phyloP scores from a whole-genome alignment of 2,329 filamentous ascomycete species.

The Colletotrichum tofieldiae region DNA sequence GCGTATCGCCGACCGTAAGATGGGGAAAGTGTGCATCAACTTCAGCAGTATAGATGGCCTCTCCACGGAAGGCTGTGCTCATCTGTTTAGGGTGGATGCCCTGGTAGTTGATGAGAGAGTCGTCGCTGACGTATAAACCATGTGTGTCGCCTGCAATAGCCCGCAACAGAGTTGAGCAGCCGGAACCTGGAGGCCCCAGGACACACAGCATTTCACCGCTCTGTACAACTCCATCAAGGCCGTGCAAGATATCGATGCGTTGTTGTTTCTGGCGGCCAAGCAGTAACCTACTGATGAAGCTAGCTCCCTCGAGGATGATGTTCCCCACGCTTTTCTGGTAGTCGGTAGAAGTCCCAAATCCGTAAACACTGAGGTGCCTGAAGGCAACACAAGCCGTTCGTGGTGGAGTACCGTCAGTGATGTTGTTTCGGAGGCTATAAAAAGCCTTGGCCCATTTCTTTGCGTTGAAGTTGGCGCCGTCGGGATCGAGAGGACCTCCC shows the following conservation, averaged over 20 bases:
- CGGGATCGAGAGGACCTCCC: slow-evolving; percentile 54
- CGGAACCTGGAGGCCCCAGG: not conserved
- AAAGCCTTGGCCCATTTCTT: slow-evolving; percentile 61
- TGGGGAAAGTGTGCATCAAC: slow-evolving; percentile 72
- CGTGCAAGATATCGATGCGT: slow-evolving; percentile 63
- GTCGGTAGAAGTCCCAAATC: slow-evolving; percentile 57
- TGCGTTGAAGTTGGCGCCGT: slow-evolving; percentile 57
- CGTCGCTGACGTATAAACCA: slow-evolving; percentile 14
- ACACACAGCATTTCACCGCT: slow-evolving; percentile 72
- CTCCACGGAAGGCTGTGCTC: slow-evolving; percentile 59
- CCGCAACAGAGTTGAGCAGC: slow-evolving; percentile 74
- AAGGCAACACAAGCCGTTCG: slow-evolving; percentile 58
- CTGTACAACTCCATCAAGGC: slow-evolving; percentile 67
- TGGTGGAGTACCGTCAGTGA: slow-evolving; percentile 46
- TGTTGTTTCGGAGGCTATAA: slow-evolving; percentile 45
- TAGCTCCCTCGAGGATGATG: slow-evolving; percentile 47
- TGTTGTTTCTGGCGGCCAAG: slow-evolving; percentile 46
- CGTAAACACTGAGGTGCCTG: slow-evolving; percentile 59
- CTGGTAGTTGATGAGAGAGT: slow-evolving; percentile 19
- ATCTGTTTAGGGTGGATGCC: slow-evolving; percentile 6
- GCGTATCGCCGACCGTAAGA: slow-evolving; percentile 72
- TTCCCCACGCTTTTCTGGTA: slow-evolving; percentile 61
- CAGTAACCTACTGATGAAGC: slow-evolving; percentile 45
- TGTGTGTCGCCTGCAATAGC: slow-evolving; percentile 20
- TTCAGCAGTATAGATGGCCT: slow-evolving; percentile 62